A percentile compares a stretch with the other conserved stretches of the same genome.
These are phyloP conservation scores for Xylariaceae sp. DNA, from an alignment of 2,329 filamentous ascomycete species.

Conservation along the genomic window DNA sequence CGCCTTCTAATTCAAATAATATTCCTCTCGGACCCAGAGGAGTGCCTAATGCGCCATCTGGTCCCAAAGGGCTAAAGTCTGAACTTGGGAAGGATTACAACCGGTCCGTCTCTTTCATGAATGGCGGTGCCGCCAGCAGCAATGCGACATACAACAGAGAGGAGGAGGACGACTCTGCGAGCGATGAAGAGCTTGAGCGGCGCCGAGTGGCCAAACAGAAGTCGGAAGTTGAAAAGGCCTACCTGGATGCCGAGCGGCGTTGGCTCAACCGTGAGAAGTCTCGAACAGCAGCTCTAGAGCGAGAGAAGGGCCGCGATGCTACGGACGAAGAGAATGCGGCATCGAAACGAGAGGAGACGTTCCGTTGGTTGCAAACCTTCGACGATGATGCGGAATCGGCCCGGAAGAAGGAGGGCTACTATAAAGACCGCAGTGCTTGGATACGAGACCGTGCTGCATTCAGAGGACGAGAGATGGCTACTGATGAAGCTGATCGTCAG, in stretches of 20 bases:
- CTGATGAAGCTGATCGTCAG: slow-evolving; percentile 77
- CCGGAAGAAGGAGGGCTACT: slow-evolving; percentile 73
- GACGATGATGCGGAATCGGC: slow-evolving; percentile 80
- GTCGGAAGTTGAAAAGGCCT: slow-evolving; percentile 72
- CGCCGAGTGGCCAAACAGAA: slow-evolving; percentile 65
- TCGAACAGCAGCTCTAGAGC: slow-evolving; percentile 75
- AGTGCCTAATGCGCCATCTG: slow-evolving; percentile 68
- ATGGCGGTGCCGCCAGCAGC: slow-evolving; percentile 64
- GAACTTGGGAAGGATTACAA: slow-evolving; percentile 45
- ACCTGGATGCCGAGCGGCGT: slow-evolving; percentile 77
- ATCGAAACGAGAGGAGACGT: slow-evolving; percentile 59
- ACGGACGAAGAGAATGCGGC: slow-evolving; percentile 63
- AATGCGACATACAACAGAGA: slow-evolving; percentile 56
- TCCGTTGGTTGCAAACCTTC: slow-evolving; percentile 71
- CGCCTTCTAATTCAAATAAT: slow-evolving; percentile 58
- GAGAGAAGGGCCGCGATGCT: slow-evolving; percentile 74
- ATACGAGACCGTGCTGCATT: slow-evolving; percentile 71
- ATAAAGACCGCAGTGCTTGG: slow-evolving; percentile 80
- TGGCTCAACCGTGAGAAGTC: slow-evolving; percentile 88
- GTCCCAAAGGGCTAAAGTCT: slow-evolving; percentile 53
- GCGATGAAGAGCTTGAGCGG: slow-evolving; percentile 76
- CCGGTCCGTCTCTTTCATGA: slow-evolving; percentile 68
- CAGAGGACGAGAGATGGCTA: slow-evolving; percentile 64
- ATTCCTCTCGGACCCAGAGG: slow-evolving; percentile 70
- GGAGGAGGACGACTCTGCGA: slow-evolving; percentile 81